Base-by-base conservation (phyloP, 768 basidiomycete species). In the Myochromella boudieri region DNA sequence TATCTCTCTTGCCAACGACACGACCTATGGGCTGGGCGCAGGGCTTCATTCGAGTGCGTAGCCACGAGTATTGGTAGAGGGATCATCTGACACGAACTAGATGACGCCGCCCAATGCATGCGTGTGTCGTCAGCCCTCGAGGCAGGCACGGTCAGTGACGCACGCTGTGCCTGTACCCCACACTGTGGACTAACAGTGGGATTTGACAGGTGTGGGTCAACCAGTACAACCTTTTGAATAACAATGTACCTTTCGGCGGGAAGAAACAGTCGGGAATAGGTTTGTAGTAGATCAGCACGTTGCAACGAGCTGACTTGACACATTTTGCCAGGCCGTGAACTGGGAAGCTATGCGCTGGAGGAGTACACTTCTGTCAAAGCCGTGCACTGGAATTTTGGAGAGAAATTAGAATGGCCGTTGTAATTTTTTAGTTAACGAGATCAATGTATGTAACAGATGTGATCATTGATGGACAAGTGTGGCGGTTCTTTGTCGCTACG, bases 171-270 rank as follows among this genome's bases (percentile, higher is more conserved):
- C 31, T 14, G 26, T 21, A 37, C 25, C 39, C 26, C 26, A 21
- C 22, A 26, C 25, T 31, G 31, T 17, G 20, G 36, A 50, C 24
- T 44, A 12, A 51, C 10, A 20, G 18, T 21, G 20, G 17, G 22
- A 26, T 34, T 15, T 48, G 18, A 20, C 25, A 89, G 85, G 86
- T 92, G 32, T 97, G 94, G 93, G 79, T 94, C 49, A 97, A 97
- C 66, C 85, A 91, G 60, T 95, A 93, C 68, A 88, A 86, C 60
- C 32, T 87, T 10, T 65, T 95, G 46, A 79, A 81, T 68, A 91
- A 90, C 64, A 91, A 95, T 49, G 85, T 93, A 36, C 95, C 95
- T 1, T 97, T 97, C 60, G 95, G 95, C 28, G 95, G 95, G 18
- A 95, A 89, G 73, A 95, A 95, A 68, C 87, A 91, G 63, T 90